Percentiles rank a stretch among this genome's conserved stretches.
phyloP scores from a whole-genome alignment of 169 alveolate genomes.

The Toxoplasma gondii region DNA sequence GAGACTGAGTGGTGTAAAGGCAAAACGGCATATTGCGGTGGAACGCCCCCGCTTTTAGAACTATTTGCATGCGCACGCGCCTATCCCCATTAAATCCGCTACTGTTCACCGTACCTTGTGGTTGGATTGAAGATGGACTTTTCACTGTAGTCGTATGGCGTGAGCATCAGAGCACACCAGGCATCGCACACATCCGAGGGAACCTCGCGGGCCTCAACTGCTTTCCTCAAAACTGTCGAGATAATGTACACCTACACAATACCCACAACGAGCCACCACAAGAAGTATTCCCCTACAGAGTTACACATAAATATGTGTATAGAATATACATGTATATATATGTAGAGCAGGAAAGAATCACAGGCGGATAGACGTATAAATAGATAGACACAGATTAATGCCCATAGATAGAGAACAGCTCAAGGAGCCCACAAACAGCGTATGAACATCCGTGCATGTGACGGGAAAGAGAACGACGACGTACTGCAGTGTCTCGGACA shows the following conservation, averaged over 20 bases:
- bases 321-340: not conserved
- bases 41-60: too few relatives aligned
- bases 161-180: slow-evolving; percentile 78
- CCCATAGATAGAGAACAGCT: not conserved
- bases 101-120: slow-evolving; percentile 65
- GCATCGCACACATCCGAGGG: not conserved
- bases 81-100: too few relatives aligned
- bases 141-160: slow-evolving; percentile 78
- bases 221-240: not conserved
- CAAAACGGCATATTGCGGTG: too few relatives aligned
- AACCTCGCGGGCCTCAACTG: not conserved
- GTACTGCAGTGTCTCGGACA: too few relatives aligned
- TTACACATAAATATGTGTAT: not conserved
- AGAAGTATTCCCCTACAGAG: not conserved
- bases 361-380: not conserved
- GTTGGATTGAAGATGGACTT: slow-evolving; percentile 71
- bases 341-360: not conserved
- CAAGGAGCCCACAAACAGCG: not conserved
- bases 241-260: not conserved
- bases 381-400: not conserved
- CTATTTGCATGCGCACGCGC: too few relatives aligned
- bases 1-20: too few relatives aligned
- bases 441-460: not conserved
- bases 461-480: not conserved
- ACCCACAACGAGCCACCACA: too few relatives aligned